Evolutionary conservation across 192 early-diverging fungal genomes (phyloP).

Genomic region (Podila minutissima): DNA sequence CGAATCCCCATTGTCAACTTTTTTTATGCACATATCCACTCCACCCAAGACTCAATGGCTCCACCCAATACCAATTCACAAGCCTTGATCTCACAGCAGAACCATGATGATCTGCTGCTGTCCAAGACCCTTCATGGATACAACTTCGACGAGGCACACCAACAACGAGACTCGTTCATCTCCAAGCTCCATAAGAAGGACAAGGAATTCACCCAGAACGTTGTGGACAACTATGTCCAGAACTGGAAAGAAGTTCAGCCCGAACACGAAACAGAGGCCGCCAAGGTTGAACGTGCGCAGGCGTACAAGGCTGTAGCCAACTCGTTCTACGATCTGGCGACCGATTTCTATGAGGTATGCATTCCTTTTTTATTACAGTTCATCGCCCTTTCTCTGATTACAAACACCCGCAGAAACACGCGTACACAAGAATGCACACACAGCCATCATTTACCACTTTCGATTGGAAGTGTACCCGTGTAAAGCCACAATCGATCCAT

Average conservation of each 20-base stretch:
- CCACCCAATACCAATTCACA: slow-evolving; percentile 16
- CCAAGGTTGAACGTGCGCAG: slow-evolving; percentile 54
- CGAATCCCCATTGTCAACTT: too few relatives aligned
- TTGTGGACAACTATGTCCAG: slow-evolving; percentile 76
- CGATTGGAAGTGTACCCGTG: too few relatives aligned
- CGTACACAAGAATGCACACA: neutral
- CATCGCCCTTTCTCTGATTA: neutral
- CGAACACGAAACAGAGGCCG: slow-evolving; percentile 67
- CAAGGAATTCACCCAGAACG: slow-evolving; percentile 69
- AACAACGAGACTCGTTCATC: slow-evolving; percentile 47
- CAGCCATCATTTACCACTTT: neutral
- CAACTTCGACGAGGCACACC: slow-evolving; percentile 34
- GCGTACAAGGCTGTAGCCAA: slow-evolving; percentile 79
- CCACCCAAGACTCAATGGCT: slow-evolving; percentile 8
- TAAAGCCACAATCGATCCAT: too few relatives aligned
- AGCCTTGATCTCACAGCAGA: slow-evolving; percentile 23
- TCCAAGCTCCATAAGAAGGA: slow-evolving; percentile 70
- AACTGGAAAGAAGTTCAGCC: slow-evolving; percentile 70
- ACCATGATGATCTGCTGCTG: slow-evolving; percentile 62
- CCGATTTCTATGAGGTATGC: slow-evolving; percentile 83
- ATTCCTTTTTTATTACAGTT: neutral
- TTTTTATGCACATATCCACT: neutral
- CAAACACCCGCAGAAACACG: neutral
- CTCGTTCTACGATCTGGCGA: slow-evolving; percentile 85
- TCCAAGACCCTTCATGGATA: slow-evolving; percentile 65